These are phyloP conservation scores for Colletotrichum sp. DNA, from an alignment of 2,329 filamentous ascomycete species.

Conservation along the genomic window DNA sequence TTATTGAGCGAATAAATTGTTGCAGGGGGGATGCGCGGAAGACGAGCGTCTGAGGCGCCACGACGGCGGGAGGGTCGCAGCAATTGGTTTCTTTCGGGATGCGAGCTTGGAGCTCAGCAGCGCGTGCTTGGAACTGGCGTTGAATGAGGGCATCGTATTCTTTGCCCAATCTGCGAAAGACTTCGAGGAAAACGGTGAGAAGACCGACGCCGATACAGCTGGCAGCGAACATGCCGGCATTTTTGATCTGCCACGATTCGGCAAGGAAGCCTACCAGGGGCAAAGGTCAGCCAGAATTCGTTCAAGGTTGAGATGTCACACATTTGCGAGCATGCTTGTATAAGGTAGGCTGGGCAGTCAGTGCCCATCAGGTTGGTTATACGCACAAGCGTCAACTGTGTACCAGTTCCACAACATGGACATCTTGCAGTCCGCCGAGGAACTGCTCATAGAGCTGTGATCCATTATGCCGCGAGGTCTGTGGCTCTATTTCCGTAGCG, in stretches of 20 bases:
- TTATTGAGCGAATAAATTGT: slow-evolving; percentile 42
- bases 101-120: slow-evolving; percentile 29
- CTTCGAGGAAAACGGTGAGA: slow-evolving; percentile 43
- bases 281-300: neutral
- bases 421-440: slow-evolving; percentile 34
- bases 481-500: neutral
- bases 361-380: neutral
- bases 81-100: slow-evolving; percentile 8
- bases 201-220: slow-evolving; percentile 48
- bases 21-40: slow-evolving; percentile 45
- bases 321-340: neutral
- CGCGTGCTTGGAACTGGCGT: slow-evolving; percentile 41
- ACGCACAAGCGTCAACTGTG: slow-evolving; percentile 42
- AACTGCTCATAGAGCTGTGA: slow-evolving; percentile 24
- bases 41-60: slow-evolving; percentile 27
- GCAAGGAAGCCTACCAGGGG: slow-evolving; percentile 38
- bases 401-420: slow-evolving; percentile 51
- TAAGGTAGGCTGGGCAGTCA: neutral
- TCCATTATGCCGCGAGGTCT: slow-evolving; percentile 24
- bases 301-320: neutral
- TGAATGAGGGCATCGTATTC: slow-evolving; percentile 47
- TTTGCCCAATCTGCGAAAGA: slow-evolving; percentile 43
- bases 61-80: slow-evolving; percentile 12
- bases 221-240: slow-evolving; percentile 45
- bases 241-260: slow-evolving; percentile 43